These are phyloP conservation scores for Takakia lepidozioides DNA, from an alignment of 225 moss, liverwort and hornwort species.

Conservation along the genomic window DNA sequence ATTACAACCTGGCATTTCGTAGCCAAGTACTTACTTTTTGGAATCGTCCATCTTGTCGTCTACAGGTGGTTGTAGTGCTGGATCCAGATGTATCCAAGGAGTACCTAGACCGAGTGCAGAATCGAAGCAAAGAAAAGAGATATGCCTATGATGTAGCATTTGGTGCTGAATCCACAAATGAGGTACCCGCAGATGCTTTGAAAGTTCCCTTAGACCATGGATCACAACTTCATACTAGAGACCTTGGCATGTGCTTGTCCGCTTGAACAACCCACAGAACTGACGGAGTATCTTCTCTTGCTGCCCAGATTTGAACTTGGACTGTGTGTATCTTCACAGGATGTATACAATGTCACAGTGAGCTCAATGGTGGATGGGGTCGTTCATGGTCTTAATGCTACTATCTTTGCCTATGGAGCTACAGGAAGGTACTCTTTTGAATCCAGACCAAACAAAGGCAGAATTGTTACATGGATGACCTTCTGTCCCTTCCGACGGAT, in stretches of 20 bases:
- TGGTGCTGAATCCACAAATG: constrained; percentile 28
- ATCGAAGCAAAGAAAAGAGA: constrained; percentile 47
- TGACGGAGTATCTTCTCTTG: no score
- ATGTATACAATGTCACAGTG: constrained; percentile 39
- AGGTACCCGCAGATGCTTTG: no score
- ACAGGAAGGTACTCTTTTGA: constrained; percentile 56
- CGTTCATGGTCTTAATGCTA: constrained; percentile 43
- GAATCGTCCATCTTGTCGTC: neutral
- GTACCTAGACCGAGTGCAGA: constrained; percentile 44
- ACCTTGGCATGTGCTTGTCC: no score
- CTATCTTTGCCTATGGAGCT: constrained; percentile 50
- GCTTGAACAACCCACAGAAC: no score
- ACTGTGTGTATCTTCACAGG: constrained; percentile 12
- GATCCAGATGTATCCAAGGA: constrained; percentile 43
- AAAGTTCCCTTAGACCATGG: no score
- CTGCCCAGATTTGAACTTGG: no score
- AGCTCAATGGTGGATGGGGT: constrained; percentile 47
- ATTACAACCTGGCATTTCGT: no score
- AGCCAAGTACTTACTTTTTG: no score
- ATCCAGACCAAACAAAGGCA: no score
- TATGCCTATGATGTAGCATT: constrained; percentile 49
- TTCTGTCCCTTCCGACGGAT: no score
- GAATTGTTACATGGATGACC: no score
- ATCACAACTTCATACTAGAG: no score
- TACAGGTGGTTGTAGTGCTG: constrained; percentile 38